phyloP scores from a whole-genome alignment of 805 yeast species.

The Candida parachauliodes region DNA sequence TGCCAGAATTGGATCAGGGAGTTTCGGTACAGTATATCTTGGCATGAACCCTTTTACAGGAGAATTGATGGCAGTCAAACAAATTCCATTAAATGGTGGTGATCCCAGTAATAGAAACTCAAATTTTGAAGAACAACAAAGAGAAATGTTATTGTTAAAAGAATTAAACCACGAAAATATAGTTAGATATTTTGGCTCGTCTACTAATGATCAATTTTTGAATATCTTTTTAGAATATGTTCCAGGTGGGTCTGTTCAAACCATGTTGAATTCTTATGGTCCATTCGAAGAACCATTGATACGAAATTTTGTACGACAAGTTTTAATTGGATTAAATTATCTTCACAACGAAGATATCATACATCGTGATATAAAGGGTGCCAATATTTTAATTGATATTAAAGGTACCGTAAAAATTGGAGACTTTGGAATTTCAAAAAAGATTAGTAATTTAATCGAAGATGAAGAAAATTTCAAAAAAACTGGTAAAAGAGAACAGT shows the following conservation, averaged over 20 bases:
- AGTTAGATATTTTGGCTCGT: constrained; percentile 87
- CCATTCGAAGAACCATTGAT: constrained; percentile 78
- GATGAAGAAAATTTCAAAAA: constrained; percentile 25
- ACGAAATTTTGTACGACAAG: constrained; percentile 69
- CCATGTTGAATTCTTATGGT: constrained; percentile 68
- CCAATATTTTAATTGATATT: constrained; percentile 76
- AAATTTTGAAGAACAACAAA: constrained; percentile 64
- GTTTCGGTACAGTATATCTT: constrained; percentile 88
- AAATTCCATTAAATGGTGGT: constrained; percentile 61
- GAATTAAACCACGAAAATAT: constrained; percentile 87
- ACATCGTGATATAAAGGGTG: constrained; percentile 87
- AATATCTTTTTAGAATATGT: constrained; percentile 76
- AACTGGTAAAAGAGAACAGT: constrained; percentile 62
- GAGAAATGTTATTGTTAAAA: constrained; percentile 73
- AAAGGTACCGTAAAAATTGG: constrained; percentile 80
- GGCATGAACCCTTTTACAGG: constrained; percentile 93
- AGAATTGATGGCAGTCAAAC: constrained; percentile 95
- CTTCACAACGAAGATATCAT: constrained; percentile 73
- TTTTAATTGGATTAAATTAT: constrained; percentile 69
- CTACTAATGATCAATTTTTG: constrained; percentile 63
- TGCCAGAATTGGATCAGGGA: constrained; percentile 89
- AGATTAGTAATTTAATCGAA: constrained; percentile 23
- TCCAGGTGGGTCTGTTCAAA: constrained; percentile 53
- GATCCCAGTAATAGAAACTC: constrained; percentile 13
- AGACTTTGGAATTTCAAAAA: constrained; percentile 77